Base-by-base conservation (phyloP, 148 eudicot genomes). In the Vaccinium macrocarpon region DNA sequence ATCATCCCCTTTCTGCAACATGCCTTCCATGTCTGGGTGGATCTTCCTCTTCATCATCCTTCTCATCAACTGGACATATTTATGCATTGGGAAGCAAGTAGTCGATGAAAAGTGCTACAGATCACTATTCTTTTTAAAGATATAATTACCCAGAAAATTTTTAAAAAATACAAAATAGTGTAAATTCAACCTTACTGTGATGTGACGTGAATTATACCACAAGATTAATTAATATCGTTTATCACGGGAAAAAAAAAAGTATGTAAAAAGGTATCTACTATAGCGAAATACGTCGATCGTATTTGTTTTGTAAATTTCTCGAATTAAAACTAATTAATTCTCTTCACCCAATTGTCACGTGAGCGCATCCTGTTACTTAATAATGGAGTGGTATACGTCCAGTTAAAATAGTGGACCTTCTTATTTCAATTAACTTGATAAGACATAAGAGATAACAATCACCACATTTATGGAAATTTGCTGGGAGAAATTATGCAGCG, bases 21-120 rank as follows among this genome's bases (percentile, higher is more conserved):
- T 51, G 18, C n/a, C 82, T 64, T 84, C 86, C n/a, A 79, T 5
- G 52, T 56, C 75, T 0, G 86, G 86, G 48, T 84, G 83, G 57
- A 84, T 80, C 76, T 84, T 84, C 83, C 76, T 79, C 57, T 84
- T 84, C 49, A 80, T 64, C 83, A 84, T 84, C 78, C 76, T 84
- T 79, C 23, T 79, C 70, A 84, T 78, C 82, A 84, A 11, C 86
- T 84, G 78, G 18, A 83, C 3, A 35, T 38, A 35, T 7, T 16
- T 13, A 27, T 78, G 23, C 49, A 72, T 68, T 57, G 46, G 55
- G 7, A 81, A 38, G 25, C 48, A 55, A 38, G 2, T 11, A 8
- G 13, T 27, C 27, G 25, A 25, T 52, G 8, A 55, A 12, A 53
- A 25, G 19, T 42, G 6, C 46, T 42, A 42, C 46, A 42, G 46